Percentiles rank a stretch among this genome's conserved stretches.
phyloP scores from a whole-genome alignment of 225 moss, liverwort and hornwort genomes.

The Straminergon stramineum region DNA sequence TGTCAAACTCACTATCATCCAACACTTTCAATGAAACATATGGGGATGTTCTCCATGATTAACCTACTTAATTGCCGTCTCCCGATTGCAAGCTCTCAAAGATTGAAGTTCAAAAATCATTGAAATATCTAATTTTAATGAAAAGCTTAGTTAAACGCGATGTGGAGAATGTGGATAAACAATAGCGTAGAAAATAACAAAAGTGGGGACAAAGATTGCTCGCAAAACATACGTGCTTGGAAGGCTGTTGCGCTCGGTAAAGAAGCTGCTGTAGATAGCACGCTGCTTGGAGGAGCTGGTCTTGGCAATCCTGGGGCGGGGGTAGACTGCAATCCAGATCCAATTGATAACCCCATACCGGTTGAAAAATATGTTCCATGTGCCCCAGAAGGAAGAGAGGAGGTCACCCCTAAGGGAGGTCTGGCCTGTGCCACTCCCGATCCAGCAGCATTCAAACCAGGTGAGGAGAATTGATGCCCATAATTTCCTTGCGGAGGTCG shows the following conservation, averaged over 20 bases:
- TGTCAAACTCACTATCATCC: neutral
- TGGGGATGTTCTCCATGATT: neutral
- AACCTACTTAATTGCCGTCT: neutral
- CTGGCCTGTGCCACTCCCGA: constrained; percentile 38
- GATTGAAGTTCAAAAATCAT: neutral
- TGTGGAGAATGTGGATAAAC: neutral
- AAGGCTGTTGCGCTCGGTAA: constrained; percentile 24
- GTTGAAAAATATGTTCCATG: constrained; percentile 12
- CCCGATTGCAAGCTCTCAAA: neutral
- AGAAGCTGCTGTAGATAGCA: constrained; percentile 23
- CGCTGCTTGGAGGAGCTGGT: constrained; percentile 19
- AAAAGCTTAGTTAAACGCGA: neutral
- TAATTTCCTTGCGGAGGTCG: constrained; percentile 23
- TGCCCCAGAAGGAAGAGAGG: constrained; percentile 28
- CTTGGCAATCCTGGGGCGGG: constrained; percentile 22
- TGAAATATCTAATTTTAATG: neutral
- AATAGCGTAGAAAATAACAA: neutral
- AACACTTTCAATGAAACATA: neutral
- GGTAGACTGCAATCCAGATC: constrained; percentile 35
- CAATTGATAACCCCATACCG: constrained; percentile 10
- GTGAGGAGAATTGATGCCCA: constrained; percentile 31
- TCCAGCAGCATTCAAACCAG: constrained; percentile 23
- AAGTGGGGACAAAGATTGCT: neutral
- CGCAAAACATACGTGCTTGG: constrained; percentile 26
- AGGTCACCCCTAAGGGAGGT: constrained; percentile 21